Conservation (phyloP, 2,329 filamentous ascomycete genomes). For the Mycosphaerelloides madeirae region DNA sequence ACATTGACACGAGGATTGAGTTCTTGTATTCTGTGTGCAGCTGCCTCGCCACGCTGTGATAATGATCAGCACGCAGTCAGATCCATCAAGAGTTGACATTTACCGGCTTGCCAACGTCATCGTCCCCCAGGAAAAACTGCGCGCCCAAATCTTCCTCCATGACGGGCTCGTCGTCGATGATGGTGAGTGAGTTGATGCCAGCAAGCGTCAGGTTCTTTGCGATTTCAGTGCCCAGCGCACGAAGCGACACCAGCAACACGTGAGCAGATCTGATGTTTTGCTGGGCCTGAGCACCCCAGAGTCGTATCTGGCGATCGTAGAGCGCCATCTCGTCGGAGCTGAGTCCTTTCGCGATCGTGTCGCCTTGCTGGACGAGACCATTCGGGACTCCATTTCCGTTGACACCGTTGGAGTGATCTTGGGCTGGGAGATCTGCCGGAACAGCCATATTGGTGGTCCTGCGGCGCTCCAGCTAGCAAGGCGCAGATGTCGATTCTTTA, state of each 20-base stretch:
- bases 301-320: constrained; percentile 93
- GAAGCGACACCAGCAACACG: constrained; percentile 82
- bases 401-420: constrained; percentile 1
- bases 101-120: constrained; percentile 69
- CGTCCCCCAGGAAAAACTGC: constrained; percentile 68
- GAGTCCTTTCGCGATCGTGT: constrained; percentile 25
- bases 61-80: constrained; percentile 11
- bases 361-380: constrained; percentile 14
- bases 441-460: neutral
- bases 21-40: constrained; percentile 69
- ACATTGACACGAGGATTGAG: constrained; percentile 86
- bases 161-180: constrained; percentile 73
- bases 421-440: neutral
- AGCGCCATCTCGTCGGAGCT: constrained; percentile 84
- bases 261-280: constrained; percentile 81
- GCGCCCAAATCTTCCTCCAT: constrained; percentile 70
- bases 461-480: no score
- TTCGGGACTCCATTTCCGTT: constrained; percentile 18
- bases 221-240: constrained; percentile 85
- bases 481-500: no score
- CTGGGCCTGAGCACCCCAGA: constrained; percentile 95
- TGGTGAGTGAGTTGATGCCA: constrained; percentile 83
- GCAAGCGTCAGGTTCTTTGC: constrained; percentile 96
- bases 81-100: constrained; percentile 14
- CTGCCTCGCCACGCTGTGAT: constrained; percentile 69